Evolutionary conservation across 345 rosid species (phyloP).

Genomic region (Tarenaya hassleriana): DNA sequence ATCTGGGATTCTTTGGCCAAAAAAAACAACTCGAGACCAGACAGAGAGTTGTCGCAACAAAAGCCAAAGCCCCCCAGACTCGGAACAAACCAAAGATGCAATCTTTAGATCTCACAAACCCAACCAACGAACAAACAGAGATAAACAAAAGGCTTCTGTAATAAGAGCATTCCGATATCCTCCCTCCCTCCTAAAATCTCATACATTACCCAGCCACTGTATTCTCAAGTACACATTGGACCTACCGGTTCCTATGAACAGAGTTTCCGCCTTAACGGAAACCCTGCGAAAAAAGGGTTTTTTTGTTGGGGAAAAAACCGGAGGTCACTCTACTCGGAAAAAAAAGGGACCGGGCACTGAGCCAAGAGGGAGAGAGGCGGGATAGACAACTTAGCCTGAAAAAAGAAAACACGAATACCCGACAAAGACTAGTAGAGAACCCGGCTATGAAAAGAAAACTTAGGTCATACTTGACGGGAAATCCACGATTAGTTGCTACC

Average conservation of each 20-base stretch:
- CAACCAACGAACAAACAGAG: constrained; percentile 14
- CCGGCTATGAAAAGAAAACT: constrained; percentile 9
- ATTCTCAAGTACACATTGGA: constrained; percentile 38
- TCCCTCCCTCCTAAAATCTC: no score
- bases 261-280: constrained; percentile 24
- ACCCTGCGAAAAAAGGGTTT: constrained; percentile 40
- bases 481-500: neutral
- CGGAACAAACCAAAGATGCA: neutral
- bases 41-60: constrained; percentile 24
- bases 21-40: constrained; percentile 19
- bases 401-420: constrained; percentile 44
- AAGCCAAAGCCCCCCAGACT: constrained; percentile 20
- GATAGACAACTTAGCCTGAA: constrained; percentile 18
- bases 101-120: neutral
- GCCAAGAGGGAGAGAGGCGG: constrained; percentile 16
- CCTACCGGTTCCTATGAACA: constrained; percentile 51
- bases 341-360: constrained; percentile 31
- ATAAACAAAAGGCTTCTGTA: constrained; percentile 28
- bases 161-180: no score
- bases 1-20: no score
- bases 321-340: constrained; percentile 46
- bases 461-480: neutral
- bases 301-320: constrained; percentile 17
- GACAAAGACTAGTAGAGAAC: constrained; percentile 47
- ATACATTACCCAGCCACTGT: constrained; percentile 15